Evolutionary conservation across 2,329 filamentous ascomycete genomes (phyloP).

Genomic region (Trichoderma polysporum): DNA sequence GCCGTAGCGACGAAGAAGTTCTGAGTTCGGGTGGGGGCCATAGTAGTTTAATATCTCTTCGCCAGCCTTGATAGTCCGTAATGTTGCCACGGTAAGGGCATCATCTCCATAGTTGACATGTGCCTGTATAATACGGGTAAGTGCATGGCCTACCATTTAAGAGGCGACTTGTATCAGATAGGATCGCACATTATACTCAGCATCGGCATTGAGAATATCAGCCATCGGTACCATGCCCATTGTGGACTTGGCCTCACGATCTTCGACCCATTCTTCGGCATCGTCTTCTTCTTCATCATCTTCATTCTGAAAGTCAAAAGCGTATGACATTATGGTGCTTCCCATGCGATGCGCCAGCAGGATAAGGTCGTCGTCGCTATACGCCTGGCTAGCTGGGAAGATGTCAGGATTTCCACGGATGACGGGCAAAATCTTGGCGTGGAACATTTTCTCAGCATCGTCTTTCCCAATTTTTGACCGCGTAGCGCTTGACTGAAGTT

Average conservation of each 20-base stretch:
- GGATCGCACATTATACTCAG: conserved; percentile 71
- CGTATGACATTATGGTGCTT: conserved; percentile 88
- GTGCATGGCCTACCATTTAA: background rate
- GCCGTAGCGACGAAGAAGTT: conserved; percentile 80
- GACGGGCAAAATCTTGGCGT: conserved; percentile 50
- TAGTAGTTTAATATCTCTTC: conserved; percentile 89
- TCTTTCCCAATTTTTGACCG: conserved; percentile 72
- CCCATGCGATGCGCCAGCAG: conserved; percentile 74
- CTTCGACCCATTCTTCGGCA: conserved; percentile 64
- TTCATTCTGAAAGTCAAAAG: conserved; percentile 71
- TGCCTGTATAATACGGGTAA: conserved; percentile 36
- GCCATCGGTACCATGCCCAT: conserved; percentile 92
- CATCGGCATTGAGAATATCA: conserved; percentile 86
- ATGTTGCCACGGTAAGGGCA: conserved; percentile 67
- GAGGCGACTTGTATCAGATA: background rate
- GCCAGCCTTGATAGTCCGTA: conserved; percentile 66
- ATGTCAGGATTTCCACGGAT: conserved; percentile 46
- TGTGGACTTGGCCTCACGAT: conserved; percentile 54
- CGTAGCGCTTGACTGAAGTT: conserved; percentile 77
- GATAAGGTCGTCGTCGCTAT: conserved; percentile 48
- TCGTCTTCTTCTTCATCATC: conserved; percentile 60
- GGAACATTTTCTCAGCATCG: conserved; percentile 69
- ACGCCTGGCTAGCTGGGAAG: conserved; percentile 40
- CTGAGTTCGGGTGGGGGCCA: conserved; percentile 77
- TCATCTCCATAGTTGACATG: conserved; percentile 56